Conservation (phyloP, 1,284 basidiomycete species). For the Xanthoconium separans region DNA sequence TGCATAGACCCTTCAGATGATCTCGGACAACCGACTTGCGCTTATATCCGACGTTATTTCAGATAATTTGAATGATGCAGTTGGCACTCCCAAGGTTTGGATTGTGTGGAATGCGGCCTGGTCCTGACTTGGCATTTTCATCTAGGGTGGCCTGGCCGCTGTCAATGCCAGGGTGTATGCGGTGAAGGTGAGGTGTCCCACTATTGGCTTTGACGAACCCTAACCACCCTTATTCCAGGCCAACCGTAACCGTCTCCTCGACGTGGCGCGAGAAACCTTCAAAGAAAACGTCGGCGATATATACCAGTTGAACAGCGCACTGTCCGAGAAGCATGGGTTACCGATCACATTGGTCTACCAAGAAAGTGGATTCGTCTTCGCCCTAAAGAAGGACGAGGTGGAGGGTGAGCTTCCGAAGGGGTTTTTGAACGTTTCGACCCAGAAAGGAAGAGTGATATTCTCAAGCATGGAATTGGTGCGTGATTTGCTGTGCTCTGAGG, state of each 20-base stretch:
- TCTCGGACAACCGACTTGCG: constrained; percentile 67
- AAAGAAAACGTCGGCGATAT: constrained; percentile 90
- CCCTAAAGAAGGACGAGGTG: constrained; percentile 63
- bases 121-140: not conserved
- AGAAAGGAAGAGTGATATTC: constrained; percentile 73
- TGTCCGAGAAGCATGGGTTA: constrained; percentile 62
- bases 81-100: constrained; percentile 54
- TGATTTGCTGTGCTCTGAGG: not conserved
- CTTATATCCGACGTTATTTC: constrained; percentile 61
- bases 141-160: constrained; percentile 64
- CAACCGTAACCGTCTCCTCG: constrained; percentile 78
- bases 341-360: constrained; percentile 68
- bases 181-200: constrained; percentile 52
- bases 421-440: constrained; percentile 67
- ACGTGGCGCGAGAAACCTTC: constrained; percentile 90
- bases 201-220: not conserved
- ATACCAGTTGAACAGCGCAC: constrained; percentile 56
- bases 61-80: constrained; percentile 71
- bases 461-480: constrained; percentile 78
- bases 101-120: not conserved
- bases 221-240: constrained; percentile 42
- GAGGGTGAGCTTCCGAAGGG: constrained; percentile 63
- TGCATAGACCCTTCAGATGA: constrained; percentile 47
- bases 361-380: constrained; percentile 70
- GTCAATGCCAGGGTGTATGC: constrained; percentile 82